Conservation (phyloP, 1,284 basidiomycete species). For the Pascua sp. region DNA sequence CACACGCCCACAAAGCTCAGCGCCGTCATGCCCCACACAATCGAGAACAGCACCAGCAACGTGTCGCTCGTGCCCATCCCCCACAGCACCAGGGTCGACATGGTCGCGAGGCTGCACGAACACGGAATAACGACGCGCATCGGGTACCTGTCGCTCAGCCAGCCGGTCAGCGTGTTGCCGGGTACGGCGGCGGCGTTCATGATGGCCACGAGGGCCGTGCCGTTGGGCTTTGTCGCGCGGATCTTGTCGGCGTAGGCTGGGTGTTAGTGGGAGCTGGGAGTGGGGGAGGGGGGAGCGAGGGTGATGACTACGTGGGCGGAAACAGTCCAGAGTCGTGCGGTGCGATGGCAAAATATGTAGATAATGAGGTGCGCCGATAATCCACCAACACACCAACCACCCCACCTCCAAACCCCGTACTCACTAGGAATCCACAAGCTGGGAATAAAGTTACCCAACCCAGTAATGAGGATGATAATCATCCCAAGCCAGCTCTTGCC, state of each 20-base stretch:
- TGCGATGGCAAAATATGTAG: too few species aligned
- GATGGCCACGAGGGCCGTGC: slow-evolving; percentile 43
- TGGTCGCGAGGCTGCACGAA: slow-evolving; percentile 36
- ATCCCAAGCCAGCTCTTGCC: slow-evolving; percentile 34
- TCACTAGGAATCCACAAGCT: slow-evolving; percentile 44
- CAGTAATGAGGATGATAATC: slow-evolving; percentile 37
- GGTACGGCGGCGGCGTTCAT: slow-evolving; percentile 48
- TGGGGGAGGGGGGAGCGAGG: too few species aligned
- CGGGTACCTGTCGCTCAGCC: slow-evolving; percentile 39
- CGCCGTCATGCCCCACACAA: slow-evolving; percentile 37
- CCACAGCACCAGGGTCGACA: slow-evolving; percentile 46
- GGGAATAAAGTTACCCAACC: slow-evolving; percentile 47
- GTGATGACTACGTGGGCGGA: too few species aligned
- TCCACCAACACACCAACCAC: too few species aligned
- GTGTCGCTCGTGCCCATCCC: slow-evolving; percentile 40
- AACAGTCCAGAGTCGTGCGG: too few species aligned
- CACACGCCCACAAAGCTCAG: slow-evolving; percentile 36
- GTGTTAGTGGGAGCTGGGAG: not conserved
- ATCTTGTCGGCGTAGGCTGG: slow-evolving; percentile 42
- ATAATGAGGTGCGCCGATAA: too few species aligned
- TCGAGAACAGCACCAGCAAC: slow-evolving; percentile 29
- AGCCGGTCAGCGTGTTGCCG: slow-evolving; percentile 42
- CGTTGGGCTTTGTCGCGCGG: slow-evolving; percentile 32
- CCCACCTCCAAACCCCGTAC: too few species aligned
- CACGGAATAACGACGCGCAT: slow-evolving; percentile 34